These are phyloP conservation scores for Elsinoe arachidis DNA, from an alignment of 2,329 filamentous ascomycete genomes.

Conservation along the genomic window DNA sequence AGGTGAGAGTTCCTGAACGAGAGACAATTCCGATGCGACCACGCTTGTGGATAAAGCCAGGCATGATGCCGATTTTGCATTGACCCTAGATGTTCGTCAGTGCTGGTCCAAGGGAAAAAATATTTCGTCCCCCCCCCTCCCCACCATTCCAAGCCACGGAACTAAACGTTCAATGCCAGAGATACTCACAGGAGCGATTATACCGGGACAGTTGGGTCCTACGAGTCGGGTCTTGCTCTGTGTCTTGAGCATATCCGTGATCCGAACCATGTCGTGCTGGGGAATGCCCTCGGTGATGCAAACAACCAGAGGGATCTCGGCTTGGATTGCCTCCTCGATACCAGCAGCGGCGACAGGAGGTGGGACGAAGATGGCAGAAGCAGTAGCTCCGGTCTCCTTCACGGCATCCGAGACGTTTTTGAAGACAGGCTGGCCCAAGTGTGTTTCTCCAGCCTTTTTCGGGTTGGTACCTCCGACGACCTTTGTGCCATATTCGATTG, in stretches of 20 bases:
- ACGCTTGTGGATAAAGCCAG: conserved; percentile 99
- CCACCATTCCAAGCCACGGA: too few species aligned
- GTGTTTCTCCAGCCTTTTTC: conserved; percentile 88
- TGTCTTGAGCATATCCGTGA: conserved; percentile 94
- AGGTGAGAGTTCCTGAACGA: conserved; percentile 94
- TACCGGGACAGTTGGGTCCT: conserved; percentile 95
- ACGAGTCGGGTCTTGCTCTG: conserved; percentile 95
- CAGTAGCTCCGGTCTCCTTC: conserved; percentile 81
- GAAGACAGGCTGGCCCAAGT: conserved; percentile 90
- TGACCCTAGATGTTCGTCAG: conserved; percentile 51
- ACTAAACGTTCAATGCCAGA: not conserved
- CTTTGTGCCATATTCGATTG: conserved; percentile 97
- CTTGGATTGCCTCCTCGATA: conserved; percentile 92
- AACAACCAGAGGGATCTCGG: conserved; percentile 89
- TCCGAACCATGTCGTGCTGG: conserved; percentile 98
- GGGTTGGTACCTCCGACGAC: conserved; percentile 98
- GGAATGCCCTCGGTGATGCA: conserved; percentile 98
- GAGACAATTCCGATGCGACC: conserved; percentile 98
- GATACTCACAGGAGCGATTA: conserved; percentile 63
- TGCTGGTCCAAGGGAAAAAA: not conserved
- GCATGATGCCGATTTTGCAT: conserved; percentile 99
- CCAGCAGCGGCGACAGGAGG: conserved; percentile 84
- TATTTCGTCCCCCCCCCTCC: too few species aligned
- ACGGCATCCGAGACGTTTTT: conserved; percentile 79
- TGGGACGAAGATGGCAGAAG: conserved; percentile 95